Percentiles rank a stretch among this genome's conserved stretches.
These are phyloP conservation scores for Colletotrichum karsti DNA, from an alignment of 2,329 filamentous ascomycete species.

Conservation along the genomic window DNA sequence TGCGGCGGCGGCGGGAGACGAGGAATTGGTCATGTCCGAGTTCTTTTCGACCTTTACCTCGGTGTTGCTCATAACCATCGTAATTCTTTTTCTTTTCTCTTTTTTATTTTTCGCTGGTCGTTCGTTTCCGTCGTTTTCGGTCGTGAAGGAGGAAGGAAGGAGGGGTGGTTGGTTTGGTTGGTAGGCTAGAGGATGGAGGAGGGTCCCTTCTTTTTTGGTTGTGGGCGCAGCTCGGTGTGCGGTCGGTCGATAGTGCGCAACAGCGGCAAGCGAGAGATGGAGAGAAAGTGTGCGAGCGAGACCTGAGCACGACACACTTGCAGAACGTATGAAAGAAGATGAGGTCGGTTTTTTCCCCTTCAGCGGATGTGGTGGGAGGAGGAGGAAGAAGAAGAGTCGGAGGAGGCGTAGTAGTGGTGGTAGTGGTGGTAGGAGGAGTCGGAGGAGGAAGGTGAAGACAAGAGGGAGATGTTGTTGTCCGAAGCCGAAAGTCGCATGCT, in stretches of 20 bases:
- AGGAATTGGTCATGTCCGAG: slow-evolving; percentile 46
- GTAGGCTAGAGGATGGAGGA: slow-evolving; percentile 31
- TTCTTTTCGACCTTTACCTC: slow-evolving; percentile 45
- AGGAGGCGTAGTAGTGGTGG: slow-evolving; percentile 19
- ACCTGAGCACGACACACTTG: not conserved
- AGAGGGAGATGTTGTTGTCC: slow-evolving; percentile 23
- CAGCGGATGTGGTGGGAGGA: not conserved
- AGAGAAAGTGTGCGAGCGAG: too few relatives aligned
- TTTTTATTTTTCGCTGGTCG: slow-evolving; percentile 42
- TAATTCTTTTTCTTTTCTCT: slow-evolving; percentile 33
- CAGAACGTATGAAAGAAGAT: not conserved
- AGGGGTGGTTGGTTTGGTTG: slow-evolving; percentile 34
- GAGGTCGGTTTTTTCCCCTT: too few relatives aligned
- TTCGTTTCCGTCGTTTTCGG: slow-evolving; percentile 43
- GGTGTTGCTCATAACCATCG: slow-evolving; percentile 50
- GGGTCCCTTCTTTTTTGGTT: slow-evolving; percentile 32
- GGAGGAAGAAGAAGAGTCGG: too few relatives aligned
- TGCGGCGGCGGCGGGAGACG: slow-evolving; percentile 39
- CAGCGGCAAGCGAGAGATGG: slow-evolving; percentile 29
- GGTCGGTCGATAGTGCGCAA: slow-evolving; percentile 8
- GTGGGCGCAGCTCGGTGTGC: slow-evolving; percentile 18
- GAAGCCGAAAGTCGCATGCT: slow-evolving; percentile 28
- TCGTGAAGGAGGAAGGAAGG: slow-evolving; percentile 30
- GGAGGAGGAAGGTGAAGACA: slow-evolving; percentile 1
- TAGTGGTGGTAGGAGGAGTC: not conserved